Base-by-base conservation (phyloP, 1,284 basidiomycete genomes). In the Leccinum subspadiceum region DNA sequence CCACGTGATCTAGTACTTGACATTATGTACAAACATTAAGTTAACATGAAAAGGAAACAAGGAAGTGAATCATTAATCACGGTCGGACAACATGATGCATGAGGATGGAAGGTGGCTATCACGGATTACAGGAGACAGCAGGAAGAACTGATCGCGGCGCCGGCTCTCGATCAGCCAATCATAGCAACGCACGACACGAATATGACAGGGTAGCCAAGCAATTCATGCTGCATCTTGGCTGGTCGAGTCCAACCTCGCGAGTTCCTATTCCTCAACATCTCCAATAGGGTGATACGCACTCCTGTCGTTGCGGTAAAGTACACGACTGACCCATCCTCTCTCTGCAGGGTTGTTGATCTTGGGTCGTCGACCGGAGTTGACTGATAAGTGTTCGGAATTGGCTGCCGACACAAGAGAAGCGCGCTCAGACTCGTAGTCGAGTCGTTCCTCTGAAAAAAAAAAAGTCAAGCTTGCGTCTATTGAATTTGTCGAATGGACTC, bases 381-480 rank as follows among this genome's bases (percentile, higher is more conserved):
- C 73, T 15, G 76, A 75, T 56, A 73, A 68, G 39, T 76, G 76
- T 59, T 78, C 76, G 15, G 77, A 74, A 31, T 70, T 73, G 6
- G 69, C 67, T 60, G 73, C 70, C 15, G 79, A 79, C 62, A 85
- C 75, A 3, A 88, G 77, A 3, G 86, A 87, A 5, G 84, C 82
- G 13, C 80, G 78, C 64, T 92, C 89, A 0, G 89, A 90, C 62
- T 87, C 85, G 62, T 91, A 86, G 66, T 92, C 90, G 49, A 87
- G 70, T 60, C 80, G 78, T 74, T 87, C 86, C 73, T 89, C 81
- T 65, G n/a, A 56, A 68, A 84, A 24, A 24, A 53, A 53, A 12
- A 50, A 12, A 78, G 84, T 75, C 56, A 67, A 66, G 59, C 59
- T 24, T 39, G 12, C 39, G 15, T 15, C 20, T 12, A 12, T n/a